These are phyloP conservation scores for Monascus ruber DNA, from an alignment of 2,329 filamentous ascomycete genomes.

Conservation along the genomic window DNA sequence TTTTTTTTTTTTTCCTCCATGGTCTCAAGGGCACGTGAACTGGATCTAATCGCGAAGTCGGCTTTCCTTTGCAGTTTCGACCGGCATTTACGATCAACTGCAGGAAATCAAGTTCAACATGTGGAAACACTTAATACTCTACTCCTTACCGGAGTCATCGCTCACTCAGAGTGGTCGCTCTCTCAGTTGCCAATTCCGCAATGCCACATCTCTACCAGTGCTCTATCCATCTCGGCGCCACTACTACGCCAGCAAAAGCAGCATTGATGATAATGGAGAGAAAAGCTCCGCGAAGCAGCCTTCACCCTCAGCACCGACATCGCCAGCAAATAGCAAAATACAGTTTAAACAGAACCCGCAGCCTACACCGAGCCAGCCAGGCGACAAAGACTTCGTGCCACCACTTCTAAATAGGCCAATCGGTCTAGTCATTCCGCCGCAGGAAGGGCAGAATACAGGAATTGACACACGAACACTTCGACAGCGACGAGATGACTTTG, in stretches of 20 bases:
- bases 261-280: conserved; percentile 1
- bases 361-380: conserved; percentile 12
- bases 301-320: conserved; percentile 3
- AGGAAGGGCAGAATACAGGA: conserved; percentile 70
- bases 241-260: conserved; percentile 20
- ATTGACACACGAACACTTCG: conserved; percentile 55
- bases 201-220: conserved; percentile 9
- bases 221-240: conserved; percentile 14
- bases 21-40: too few relatives aligned
- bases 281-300: conserved; percentile 4
- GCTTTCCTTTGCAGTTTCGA: neutral
- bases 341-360: conserved; percentile 19
- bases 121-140: conserved; percentile 17
- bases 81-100: neutral
- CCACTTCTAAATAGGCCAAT: conserved; percentile 59
- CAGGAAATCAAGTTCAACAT: conserved; percentile 9
- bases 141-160: conserved; percentile 11
- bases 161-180: conserved; percentile 19
- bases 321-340: conserved; percentile 5
- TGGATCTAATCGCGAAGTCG: too few relatives aligned
- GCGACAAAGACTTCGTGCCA: conserved; percentile 38
- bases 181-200: conserved; percentile 25
- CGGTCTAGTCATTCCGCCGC: conserved; percentile 63
- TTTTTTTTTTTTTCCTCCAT: too few relatives aligned
- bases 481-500: conserved; percentile 67